A percentile compares a stretch with the other conserved stretches of the same genome.
Evolutionary conservation across 2,329 filamentous ascomycete species (phyloP).

Genomic region (Fusarium sp.): DNA sequence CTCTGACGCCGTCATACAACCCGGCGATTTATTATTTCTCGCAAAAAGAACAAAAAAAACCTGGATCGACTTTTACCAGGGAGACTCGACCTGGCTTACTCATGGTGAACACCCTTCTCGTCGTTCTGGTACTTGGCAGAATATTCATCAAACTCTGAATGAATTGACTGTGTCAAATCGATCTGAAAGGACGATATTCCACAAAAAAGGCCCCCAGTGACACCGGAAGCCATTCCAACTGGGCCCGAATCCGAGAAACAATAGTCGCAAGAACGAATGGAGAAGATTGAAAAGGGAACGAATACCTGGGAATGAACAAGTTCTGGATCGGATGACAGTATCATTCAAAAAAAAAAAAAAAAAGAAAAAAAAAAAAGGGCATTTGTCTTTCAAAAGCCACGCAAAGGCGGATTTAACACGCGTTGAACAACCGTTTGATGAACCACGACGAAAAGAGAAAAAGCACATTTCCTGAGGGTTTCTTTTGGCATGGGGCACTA

Average conservation of each 20-base stretch:
- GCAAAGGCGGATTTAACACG: neutral
- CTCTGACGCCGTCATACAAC: neutral
- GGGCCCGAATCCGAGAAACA: neutral
- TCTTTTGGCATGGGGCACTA: constrained; percentile 18
- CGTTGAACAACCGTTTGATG: constrained; percentile 29
- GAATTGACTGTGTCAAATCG: neutral
- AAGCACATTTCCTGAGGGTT: constrained; percentile 16
- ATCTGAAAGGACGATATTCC: constrained; percentile 2
- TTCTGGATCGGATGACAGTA: constrained; percentile 11
- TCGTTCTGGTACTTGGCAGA: neutral
- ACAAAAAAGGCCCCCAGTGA: neutral
- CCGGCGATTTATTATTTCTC: constrained; percentile 10
- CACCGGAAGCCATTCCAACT: neutral
- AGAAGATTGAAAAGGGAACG: neutral
- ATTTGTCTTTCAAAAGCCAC: constrained; percentile 7
- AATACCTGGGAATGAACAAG: constrained; percentile 19
- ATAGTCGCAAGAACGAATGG: neutral
- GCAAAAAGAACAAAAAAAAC: constrained; percentile 11
- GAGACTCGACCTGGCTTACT: neutral
- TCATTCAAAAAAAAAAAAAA: constrained; percentile 1
- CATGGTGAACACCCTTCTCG: neutral
- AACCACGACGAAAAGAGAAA: constrained; percentile 37
- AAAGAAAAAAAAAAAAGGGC: neutral
- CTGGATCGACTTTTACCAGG: constrained; percentile 15
- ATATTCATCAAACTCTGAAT: neutral